Evolutionary conservation across 495 filamentous ascomycete species (phyloP), one percentile per base, ranked within the genome.

Genomic region (Aspergillus homomorphus): DNA sequence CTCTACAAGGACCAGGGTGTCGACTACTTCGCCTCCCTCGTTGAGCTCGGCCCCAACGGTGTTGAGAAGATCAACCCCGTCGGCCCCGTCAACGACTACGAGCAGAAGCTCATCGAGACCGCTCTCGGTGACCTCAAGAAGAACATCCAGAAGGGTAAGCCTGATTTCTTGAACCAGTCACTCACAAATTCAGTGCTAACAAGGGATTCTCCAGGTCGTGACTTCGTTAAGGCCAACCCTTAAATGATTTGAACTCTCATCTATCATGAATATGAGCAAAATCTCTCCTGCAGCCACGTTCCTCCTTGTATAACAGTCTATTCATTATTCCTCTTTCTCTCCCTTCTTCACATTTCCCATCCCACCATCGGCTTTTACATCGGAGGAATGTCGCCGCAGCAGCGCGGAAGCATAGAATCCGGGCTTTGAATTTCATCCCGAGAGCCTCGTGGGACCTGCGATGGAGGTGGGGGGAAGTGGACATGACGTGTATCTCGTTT

Each of bases 1-100:
- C 86, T 98, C 57, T 98, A 89, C 89, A 96, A 96, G 88, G 90
- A 96, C 77, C 85, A 93, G 80, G 94, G 92, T 66, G 82, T 92
- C 69, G 87, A 96, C 57, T 98, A 92, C 88, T 98, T 98, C 81
- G 87, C 92, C 69, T 91, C 88, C 73, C 85, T 81, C 71, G 90
- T 98, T 66, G 90, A 96, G 84, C 88, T 98, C 66, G 94, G 94
- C 77, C 91, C 91, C 65, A 90, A 92, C 77, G 94, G 94, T 80
- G 92, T 91, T 61, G 89, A 96, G 85, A 88, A 92, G 84, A 92
- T 97, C 74, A 79, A 86, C 72, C 82, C 86, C 59, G 81, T 98
- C 66, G 93, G 92, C 73, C 78, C 88, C 73, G 69, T 97, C 66
- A 89, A 87, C 66, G 83, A 84, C 60, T 80, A 88, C 72, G 94